phyloP scores from a whole-genome alignment of 768 basidiomycete genomes.

The Lactarius pseudohatsudake region DNA sequence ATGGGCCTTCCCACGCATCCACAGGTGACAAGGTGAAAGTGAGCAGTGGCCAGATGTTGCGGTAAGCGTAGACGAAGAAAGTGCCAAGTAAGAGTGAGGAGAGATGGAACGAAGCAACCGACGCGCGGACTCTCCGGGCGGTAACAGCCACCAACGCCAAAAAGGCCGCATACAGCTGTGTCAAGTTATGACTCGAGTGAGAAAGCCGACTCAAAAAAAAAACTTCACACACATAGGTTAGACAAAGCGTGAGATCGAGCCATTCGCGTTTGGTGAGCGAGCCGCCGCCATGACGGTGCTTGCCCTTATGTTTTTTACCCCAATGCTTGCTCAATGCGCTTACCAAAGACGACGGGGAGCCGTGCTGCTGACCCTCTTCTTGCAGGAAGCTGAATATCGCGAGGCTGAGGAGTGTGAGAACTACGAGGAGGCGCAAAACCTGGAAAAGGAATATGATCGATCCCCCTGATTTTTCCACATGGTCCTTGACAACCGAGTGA shows the following conservation, averaged over 20 bases:
- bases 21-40: conserved; percentile 51
- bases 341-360: background rate
- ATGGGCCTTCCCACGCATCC: conserved; percentile 48
- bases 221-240: conserved; percentile 37
- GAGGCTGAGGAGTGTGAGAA: conserved; percentile 49
- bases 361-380: conserved; percentile 32
- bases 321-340: conserved; percentile 32
- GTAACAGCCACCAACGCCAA: conserved; percentile 29
- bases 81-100: conserved; percentile 47
- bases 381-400: conserved; percentile 45
- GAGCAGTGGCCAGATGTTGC: conserved; percentile 58
- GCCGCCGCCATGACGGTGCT: conserved; percentile 1
- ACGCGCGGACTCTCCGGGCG: conserved; percentile 12
- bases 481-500: conserved; percentile 28
- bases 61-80: conserved; percentile 52
- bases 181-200: background rate
- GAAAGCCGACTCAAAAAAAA: background rate
- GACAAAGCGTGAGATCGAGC: conserved; percentile 30
- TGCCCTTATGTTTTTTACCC: conserved; percentile 34
- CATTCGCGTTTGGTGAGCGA: conserved; percentile 22
- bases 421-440: conserved; percentile 45
- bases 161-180: conserved; percentile 30
- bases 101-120: conserved; percentile 44
- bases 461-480: conserved; percentile 48
- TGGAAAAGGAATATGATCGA: conserved; percentile 48